A percentile compares a stretch with the other conserved stretches of the same genome.
Conservation (phyloP, 2,329 filamentous ascomycete genomes). For the Cordyceps cicadae region DNA sequence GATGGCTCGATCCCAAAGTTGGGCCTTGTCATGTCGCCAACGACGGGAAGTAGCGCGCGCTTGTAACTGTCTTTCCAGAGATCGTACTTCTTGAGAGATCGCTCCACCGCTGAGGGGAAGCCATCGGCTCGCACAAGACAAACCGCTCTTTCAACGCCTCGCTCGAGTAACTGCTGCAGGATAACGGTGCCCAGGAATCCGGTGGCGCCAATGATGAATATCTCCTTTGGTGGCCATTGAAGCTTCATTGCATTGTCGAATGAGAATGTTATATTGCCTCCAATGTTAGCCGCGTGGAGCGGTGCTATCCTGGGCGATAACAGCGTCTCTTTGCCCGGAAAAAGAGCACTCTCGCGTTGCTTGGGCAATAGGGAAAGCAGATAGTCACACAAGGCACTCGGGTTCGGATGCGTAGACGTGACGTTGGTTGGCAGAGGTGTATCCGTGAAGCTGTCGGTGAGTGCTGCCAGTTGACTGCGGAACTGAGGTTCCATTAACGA, state of each 20-base stretch:
- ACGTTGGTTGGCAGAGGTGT: background rate
- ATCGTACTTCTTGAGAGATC: background rate
- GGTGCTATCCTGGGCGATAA: too few species aligned
- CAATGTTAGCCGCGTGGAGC: too few species aligned
- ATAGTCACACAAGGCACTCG: too few species aligned
- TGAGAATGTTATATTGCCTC: too few species aligned
- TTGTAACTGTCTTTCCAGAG: background rate
- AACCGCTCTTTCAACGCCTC: background rate
- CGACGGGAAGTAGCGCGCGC: background rate
- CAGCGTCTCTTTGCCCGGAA: too few species aligned
- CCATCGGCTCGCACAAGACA: background rate
- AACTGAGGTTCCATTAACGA: background rate
- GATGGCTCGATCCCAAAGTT: background rate
- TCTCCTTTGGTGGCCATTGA: too few species aligned
- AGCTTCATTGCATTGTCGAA: too few species aligned
- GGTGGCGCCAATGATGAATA: too few species aligned
- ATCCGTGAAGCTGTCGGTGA: background rate
- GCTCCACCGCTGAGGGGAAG: background rate
- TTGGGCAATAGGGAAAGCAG: too few species aligned
- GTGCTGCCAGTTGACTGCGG: background rate
- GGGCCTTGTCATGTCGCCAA: background rate
- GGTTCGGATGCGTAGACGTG: background rate
- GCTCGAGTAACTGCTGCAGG: background rate
- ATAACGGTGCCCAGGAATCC: too few species aligned
- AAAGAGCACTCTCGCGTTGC: too few species aligned